Evolutionary conservation across 345 rosid species (phyloP).

Genomic region (Alliaria petiolata): DNA sequence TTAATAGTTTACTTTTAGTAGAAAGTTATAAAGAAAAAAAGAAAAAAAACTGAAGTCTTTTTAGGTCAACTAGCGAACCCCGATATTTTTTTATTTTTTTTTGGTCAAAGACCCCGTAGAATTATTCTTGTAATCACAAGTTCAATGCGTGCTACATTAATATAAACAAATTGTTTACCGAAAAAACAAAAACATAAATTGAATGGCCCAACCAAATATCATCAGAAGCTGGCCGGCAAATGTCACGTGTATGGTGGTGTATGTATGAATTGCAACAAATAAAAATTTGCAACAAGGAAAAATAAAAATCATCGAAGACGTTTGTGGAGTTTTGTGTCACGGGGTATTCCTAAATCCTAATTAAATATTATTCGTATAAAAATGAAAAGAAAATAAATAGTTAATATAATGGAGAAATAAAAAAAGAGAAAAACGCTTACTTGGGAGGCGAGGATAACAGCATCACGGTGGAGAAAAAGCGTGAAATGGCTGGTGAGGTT

Average conservation of each 20-base stretch:
- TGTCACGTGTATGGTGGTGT: conserved; percentile 22
- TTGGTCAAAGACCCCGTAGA: not conserved
- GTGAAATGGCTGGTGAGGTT: conserved; percentile 92
- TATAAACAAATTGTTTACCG: too few species aligned
- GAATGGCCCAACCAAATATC: conserved; percentile 23
- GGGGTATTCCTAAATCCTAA: conserved; percentile 5
- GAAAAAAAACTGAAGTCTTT: not conserved
- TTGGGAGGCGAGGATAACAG: conserved; percentile 79
- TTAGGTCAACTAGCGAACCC: not conserved
- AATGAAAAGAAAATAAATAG: not conserved
- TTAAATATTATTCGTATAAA: not conserved
- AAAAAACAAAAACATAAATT: not conserved
- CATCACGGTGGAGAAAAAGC: conserved; percentile 66
- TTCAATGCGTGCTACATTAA: too few species aligned
- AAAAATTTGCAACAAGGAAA: not conserved
- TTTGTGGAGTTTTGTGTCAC: conserved; percentile 33
- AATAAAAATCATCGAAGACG: not conserved
- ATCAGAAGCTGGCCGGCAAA: conserved; percentile 2
- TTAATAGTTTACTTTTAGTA: not conserved
- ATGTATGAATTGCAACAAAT: not conserved
- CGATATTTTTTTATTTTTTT: not conserved
- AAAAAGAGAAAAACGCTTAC: conserved; percentile 33
- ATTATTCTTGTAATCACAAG: not conserved
- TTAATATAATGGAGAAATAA: not conserved
- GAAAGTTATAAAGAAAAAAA: not conserved